A percentile compares a stretch with the other conserved stretches of the same genome.
phyloP scores from a whole-genome alignment of 805 yeast species.

The Myxozyma melibiosi region DNA sequence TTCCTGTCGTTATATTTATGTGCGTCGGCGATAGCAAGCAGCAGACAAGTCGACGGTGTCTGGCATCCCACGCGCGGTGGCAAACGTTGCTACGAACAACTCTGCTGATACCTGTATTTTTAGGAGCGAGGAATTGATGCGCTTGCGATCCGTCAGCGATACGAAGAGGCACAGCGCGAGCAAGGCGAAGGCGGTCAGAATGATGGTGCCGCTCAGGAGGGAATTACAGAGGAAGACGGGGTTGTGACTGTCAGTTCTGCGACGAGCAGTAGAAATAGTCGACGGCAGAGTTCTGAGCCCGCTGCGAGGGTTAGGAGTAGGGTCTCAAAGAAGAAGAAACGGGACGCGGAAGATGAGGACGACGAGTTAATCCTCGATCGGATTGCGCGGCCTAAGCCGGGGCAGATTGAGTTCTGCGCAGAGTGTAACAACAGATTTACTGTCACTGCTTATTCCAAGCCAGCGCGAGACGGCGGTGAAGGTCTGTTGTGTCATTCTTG shows the following conservation, averaged over 20 bases:
- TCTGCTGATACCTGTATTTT: too few relatives aligned
- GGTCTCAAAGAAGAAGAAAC: conserved; percentile 23
- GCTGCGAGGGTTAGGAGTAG: not conserved
- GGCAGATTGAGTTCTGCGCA: conserved; percentile 57
- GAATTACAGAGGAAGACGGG: conserved; percentile 15
- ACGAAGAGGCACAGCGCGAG: conserved; percentile 16
- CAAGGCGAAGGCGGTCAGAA: conserved; percentile 8
- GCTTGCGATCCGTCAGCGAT: conserved; percentile 24
- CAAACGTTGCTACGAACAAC: too few relatives aligned
- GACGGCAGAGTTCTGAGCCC: not conserved
- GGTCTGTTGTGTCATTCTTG: conserved; percentile 65
- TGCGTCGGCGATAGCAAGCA: not conserved
- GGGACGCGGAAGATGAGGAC: conserved; percentile 28
- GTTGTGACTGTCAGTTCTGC: conserved; percentile 17
- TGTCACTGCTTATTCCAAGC: conserved; percentile 67
- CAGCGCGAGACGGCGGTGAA: conserved; percentile 43
- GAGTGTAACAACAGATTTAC: conserved; percentile 62
- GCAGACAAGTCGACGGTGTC: too few relatives aligned
- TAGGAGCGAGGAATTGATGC: conserved; percentile 35
- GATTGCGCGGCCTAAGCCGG: conserved; percentile 26
- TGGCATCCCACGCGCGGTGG: too few relatives aligned
- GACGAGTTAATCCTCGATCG: conserved; percentile 12
- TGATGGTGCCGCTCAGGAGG: not conserved
- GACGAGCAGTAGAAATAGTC: not conserved
- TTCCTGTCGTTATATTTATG: not conserved